A percentile compares a stretch with the other conserved stretches of the same genome.
phyloP scores from a whole-genome alignment of 2,329 filamentous ascomycete species.

The Fusarium graminum region DNA sequence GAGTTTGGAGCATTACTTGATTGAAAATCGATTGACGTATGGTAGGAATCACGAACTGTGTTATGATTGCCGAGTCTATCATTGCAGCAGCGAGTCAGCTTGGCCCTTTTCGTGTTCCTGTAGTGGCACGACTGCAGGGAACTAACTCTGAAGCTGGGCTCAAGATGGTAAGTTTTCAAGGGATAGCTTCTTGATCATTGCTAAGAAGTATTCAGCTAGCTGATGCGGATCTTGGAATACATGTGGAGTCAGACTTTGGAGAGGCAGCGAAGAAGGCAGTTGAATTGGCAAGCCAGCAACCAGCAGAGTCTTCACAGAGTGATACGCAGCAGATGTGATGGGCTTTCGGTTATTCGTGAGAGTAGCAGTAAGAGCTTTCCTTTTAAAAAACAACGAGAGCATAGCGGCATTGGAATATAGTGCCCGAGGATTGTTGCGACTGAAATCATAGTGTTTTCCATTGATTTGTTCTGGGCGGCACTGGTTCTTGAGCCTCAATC shows the following conservation, averaged over 20 bases:
- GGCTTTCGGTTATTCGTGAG: neutral
- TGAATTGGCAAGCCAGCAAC: slow-evolving; percentile 43
- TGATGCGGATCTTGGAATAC: slow-evolving; percentile 53
- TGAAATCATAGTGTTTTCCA: too few species aligned
- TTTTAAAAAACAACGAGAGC: too few species aligned
- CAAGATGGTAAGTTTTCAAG: slow-evolving; percentile 53
- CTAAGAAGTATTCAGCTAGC: slow-evolving; percentile 48
- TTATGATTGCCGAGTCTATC: slow-evolving; percentile 66
- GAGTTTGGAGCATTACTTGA: neutral
- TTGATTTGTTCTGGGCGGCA: too few species aligned
- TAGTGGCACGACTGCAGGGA: slow-evolving; percentile 62
- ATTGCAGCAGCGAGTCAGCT: slow-evolving; percentile 57
- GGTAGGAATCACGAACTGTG: slow-evolving; percentile 61
- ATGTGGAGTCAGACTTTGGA: slow-evolving; percentile 58
- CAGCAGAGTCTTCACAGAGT: neutral
- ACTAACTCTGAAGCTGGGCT: slow-evolving; percentile 60
- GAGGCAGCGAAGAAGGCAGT: slow-evolving; percentile 53
- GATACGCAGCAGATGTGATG: too few species aligned
- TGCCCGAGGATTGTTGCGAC: too few species aligned
- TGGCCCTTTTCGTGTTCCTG: slow-evolving; percentile 56
- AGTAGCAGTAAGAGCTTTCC: too few species aligned
- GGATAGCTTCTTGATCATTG: accelerated
- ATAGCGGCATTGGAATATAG: too few species aligned
- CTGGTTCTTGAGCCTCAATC: too few species aligned
- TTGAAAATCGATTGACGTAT: neutral